These are phyloP conservation scores for Scheffersomyces cryptocercus DNA, from an alignment of 1,139 yeast genomes.

Conservation along the genomic window DNA sequence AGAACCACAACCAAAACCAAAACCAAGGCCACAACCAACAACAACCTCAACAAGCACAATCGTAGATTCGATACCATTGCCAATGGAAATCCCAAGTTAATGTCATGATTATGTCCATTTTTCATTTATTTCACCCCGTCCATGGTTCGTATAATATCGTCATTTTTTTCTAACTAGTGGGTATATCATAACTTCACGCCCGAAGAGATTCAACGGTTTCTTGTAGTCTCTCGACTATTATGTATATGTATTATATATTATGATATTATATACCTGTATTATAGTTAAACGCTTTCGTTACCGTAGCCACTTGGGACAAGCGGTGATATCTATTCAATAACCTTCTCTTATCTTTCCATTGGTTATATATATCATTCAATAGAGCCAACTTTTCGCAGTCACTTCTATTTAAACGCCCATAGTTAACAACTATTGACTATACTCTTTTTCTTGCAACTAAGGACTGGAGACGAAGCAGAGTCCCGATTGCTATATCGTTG, in stretches of 20 bases:
- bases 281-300: neutral
- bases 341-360: too few relatives aligned
- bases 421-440: too few relatives aligned
- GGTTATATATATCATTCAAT: too few relatives aligned
- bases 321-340: too few relatives aligned
- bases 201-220: neutral
- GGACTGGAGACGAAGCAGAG: too few relatives aligned
- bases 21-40: conserved; percentile 6
- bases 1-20: neutral
- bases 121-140: neutral
- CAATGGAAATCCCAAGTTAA: neutral
- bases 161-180: neutral
- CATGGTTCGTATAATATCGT: neutral
- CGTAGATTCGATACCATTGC: neutral
- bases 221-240: neutral
- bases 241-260: neutral
- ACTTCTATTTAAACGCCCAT: too few relatives aligned
- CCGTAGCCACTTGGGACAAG: too few relatives aligned
- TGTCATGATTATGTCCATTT: neutral
- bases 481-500: too few relatives aligned
- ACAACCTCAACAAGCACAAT: conserved; percentile 4
- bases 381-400: too few relatives aligned
- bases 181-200: neutral
- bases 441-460: too few relatives aligned
- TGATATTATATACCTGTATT: neutral